Conservation (phyloP, 441 rosid species). For the Populus hybrid region DNA sequence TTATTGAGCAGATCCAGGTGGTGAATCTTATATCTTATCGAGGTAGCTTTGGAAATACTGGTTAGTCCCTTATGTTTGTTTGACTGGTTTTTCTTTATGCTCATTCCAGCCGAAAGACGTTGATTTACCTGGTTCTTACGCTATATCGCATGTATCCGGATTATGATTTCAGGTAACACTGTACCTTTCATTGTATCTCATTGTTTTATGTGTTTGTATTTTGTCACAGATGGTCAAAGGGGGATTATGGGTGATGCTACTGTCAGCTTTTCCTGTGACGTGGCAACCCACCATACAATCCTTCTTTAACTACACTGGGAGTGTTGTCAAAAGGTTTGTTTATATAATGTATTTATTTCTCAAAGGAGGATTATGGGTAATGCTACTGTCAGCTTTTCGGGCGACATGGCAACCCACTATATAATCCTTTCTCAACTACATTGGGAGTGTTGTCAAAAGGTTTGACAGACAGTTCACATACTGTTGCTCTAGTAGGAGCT, state of each 20-base stretch:
- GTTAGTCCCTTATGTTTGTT: conserved; percentile 10
- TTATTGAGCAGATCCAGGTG: conserved; percentile 92
- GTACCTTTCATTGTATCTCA: conserved; percentile 16
- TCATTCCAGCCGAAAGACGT: conserved; percentile 80
- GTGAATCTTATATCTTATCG: conserved; percentile 14
- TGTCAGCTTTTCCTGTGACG: background rate
- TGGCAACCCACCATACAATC: background rate
- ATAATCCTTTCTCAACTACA: conserved; percentile 50
- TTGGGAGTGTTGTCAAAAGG: conserved; percentile 99
- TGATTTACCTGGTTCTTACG: conserved; percentile 92
- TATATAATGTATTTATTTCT: background rate
- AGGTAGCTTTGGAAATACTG: conserved; percentile 8
- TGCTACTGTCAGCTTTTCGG: conserved; percentile 87
- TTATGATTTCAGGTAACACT: conserved; percentile 90
- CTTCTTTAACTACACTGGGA: background rate
- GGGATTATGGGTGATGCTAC: background rate
- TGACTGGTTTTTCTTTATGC: conserved; percentile 29
- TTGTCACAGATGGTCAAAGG: background rate
- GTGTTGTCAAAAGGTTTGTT: background rate
- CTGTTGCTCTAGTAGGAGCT: conserved; percentile 86
- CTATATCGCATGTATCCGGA: conserved; percentile 92
- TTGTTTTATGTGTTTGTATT: background rate
- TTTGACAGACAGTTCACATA: conserved; percentile 82
- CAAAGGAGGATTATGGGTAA: conserved; percentile 91
- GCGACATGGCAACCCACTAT: conserved; percentile 93